A percentile compares a stretch with the other conserved stretches of the same genome.
Evolutionary conservation across 371 early-diverging fungal species (phyloP).

Genomic region (Haplosporangium sp.): DNA sequence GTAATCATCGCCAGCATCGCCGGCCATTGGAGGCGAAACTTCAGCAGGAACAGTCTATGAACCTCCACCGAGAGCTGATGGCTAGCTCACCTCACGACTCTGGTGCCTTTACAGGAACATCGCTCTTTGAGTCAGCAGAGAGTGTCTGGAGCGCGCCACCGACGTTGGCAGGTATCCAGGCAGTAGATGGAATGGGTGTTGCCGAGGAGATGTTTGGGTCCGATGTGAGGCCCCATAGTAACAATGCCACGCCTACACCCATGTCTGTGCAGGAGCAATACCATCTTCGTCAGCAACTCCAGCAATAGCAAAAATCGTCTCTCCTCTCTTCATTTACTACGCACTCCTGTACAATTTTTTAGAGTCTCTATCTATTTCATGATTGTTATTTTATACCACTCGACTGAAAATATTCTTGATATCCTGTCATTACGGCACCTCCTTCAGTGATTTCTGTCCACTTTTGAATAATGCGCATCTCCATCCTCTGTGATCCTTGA

Average conservation of each 20-base stretch:
- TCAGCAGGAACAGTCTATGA: slow-evolving; percentile 18
- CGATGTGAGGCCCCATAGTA: slow-evolving; percentile 17
- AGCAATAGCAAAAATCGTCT: slow-evolving; percentile 2
- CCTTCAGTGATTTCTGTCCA: no score
- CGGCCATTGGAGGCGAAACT: slow-evolving; percentile 6
- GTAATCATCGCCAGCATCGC: slow-evolving; percentile 14
- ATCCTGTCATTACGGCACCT: no score
- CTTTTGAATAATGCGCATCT: no score
- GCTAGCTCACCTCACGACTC: slow-evolving; percentile 46
- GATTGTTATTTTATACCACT: no score
- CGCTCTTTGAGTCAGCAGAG: slow-evolving; percentile 45
- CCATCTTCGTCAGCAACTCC: slow-evolving; percentile 22
- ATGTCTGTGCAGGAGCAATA: slow-evolving; percentile 46
- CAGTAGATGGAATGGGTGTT: slow-evolving; percentile 1
- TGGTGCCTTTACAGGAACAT: slow-evolving; percentile 32
- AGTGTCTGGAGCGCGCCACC: slow-evolving; percentile 54
- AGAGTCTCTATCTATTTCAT: no score
- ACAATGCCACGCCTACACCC: slow-evolving; percentile 46
- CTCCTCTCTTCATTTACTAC: slow-evolving; percentile 8
- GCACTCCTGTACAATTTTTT: neutral
- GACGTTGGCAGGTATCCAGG: slow-evolving; percentile 9
- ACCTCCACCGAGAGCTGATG: slow-evolving; percentile 44
- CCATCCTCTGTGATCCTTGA: neutral
- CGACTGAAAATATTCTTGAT: no score
- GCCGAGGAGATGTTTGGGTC: neutral